Evolutionary conservation across 2,329 filamentous ascomycete genomes (phyloP).

Genomic region (Polytolypa hystricis): DNA sequence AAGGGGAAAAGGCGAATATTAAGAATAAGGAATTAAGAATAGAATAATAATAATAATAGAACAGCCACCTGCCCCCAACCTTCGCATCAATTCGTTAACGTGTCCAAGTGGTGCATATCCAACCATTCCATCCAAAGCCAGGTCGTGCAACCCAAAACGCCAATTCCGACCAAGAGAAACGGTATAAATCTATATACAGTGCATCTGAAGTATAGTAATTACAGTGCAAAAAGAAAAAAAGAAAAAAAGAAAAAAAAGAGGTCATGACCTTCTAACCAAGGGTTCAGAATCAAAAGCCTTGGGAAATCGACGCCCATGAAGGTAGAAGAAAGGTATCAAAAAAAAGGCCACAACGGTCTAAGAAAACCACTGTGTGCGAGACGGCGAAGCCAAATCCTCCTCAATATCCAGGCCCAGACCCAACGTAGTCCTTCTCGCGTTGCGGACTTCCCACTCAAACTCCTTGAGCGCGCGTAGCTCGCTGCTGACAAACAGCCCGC

Average conservation of each 20-base stretch:
- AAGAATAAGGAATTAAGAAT: too few relatives aligned
- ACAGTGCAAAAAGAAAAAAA: not conserved
- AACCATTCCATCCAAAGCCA: too few relatives aligned
- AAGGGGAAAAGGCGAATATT: too few relatives aligned
- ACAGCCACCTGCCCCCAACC: too few relatives aligned
- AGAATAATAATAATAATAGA: too few relatives aligned
- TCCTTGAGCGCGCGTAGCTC: constrained; percentile 77
- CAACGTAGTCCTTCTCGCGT: constrained; percentile 39
- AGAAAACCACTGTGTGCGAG: not conserved
- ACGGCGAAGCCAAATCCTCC: constrained; percentile 9
- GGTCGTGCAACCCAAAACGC: too few relatives aligned
- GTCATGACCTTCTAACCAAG: too few relatives aligned
- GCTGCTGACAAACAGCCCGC: constrained; percentile 72
- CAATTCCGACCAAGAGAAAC: too few relatives aligned
- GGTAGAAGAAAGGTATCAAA: not conserved
- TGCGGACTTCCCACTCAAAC: constrained; percentile 85
- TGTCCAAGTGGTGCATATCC: too few relatives aligned
- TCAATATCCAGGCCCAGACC: constrained; percentile 14
- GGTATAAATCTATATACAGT: not conserved
- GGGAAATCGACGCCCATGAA: not conserved
- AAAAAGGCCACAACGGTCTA: not conserved
- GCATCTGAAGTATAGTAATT: not conserved
- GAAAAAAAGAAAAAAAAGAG: not conserved
- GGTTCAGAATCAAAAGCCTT: not conserved
- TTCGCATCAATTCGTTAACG: too few relatives aligned